Conservation (phyloP, 73 alveolate genomes). For the Tetrahymena malaccensis region DNA sequence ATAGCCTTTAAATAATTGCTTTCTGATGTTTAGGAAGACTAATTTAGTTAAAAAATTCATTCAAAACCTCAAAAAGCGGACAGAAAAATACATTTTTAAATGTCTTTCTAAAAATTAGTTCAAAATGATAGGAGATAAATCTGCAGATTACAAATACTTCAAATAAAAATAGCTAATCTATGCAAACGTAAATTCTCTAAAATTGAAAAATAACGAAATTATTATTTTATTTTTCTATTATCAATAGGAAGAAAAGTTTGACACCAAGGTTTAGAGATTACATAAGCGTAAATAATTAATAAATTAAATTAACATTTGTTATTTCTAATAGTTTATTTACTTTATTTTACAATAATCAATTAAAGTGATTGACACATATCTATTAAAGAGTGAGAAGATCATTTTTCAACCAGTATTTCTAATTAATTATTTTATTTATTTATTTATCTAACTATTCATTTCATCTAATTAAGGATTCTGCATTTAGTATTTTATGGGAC, state of each 20-base stretch:
- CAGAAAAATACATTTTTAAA: neutral
- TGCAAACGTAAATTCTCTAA: neutral
- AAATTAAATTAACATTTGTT: too few species aligned
- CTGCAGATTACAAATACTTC: neutral
- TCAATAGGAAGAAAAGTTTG: neutral
- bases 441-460: too few species aligned
- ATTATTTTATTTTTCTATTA: neutral
- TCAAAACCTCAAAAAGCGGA: neutral
- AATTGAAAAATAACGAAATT: too few species aligned
- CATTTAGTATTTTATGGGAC: neutral
- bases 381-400: neutral
- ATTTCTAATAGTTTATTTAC: too few species aligned
- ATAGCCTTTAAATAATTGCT: neutral
- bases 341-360: neutral
- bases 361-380: neutral
- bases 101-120: neutral
- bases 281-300: neutral
- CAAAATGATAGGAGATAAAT: neutral
- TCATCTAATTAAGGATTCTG: neutral
- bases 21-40: neutral
- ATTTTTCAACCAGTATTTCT: neutral
- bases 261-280: neutral
- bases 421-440: too few species aligned
- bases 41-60: neutral
- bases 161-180: neutral